A percentile compares a stretch with the other conserved stretches of the same genome.
Evolutionary conservation across 2,329 filamentous ascomycete species (phyloP).

Genomic region (Hysterium pulicare): DNA sequence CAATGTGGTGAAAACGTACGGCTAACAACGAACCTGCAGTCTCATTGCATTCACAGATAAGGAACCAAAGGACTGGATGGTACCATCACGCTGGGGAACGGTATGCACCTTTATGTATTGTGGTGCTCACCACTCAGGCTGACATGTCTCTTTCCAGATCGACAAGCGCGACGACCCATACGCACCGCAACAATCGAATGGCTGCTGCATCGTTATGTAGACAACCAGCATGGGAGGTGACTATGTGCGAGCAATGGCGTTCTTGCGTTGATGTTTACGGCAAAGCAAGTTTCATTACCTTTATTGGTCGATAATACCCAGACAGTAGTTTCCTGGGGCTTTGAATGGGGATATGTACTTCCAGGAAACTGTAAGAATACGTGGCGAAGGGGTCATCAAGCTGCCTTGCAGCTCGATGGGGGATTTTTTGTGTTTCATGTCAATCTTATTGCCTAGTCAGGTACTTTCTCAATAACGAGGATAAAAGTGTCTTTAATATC

Average conservation of each 20-base stretch:
- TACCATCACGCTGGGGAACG: slow-evolving; percentile 91
- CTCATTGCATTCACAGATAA: slow-evolving; percentile 98
- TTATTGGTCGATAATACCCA: slow-evolving; percentile 38
- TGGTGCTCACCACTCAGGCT: slow-evolving; percentile 11
- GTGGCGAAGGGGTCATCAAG: slow-evolving; percentile 27
- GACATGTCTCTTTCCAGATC: slow-evolving; percentile 52
- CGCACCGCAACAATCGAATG: slow-evolving; percentile 85
- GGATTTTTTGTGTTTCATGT: slow-evolving; percentile 23
- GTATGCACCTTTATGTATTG: slow-evolving; percentile 39
- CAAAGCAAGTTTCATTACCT: slow-evolving; percentile 32
- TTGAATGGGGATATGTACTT: slow-evolving; percentile 32
- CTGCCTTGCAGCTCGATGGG: slow-evolving; percentile 28
- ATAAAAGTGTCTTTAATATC: not conserved
- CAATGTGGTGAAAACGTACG: not conserved
- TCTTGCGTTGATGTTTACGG: slow-evolving; percentile 36
- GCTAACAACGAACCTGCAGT: slow-evolving; percentile 48
- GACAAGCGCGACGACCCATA: slow-evolving; percentile 98
- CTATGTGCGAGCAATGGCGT: slow-evolving; percentile 35
- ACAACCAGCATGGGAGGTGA: slow-evolving; percentile 15
- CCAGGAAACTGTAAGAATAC: slow-evolving; percentile 38
- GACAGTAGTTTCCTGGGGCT: slow-evolving; percentile 27
- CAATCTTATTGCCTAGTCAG: slow-evolving; percentile 22
- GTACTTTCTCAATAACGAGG: slow-evolving; percentile 11
- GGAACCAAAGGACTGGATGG: slow-evolving; percentile 95
- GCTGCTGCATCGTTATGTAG: slow-evolving; percentile 95